Base-by-base conservation (phyloP, 768 basidiomycete genomes). In the Suillus variegatus region DNA sequence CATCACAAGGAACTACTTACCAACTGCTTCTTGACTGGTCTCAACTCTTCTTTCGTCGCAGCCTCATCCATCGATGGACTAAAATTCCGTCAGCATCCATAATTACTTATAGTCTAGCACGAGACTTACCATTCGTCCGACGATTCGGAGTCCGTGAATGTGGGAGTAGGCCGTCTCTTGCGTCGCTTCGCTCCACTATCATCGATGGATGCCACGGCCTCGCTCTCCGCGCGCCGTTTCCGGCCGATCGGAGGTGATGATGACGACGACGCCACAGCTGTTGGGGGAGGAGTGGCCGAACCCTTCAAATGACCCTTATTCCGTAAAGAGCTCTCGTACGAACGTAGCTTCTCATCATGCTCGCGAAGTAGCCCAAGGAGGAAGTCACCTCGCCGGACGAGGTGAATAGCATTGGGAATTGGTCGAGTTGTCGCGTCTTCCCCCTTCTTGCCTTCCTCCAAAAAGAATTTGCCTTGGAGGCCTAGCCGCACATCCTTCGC, bases 371-470 rank as follows among this genome's bases (percentile, higher is more conserved):
- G 82, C 65, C 91, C 82, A 67, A 95, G 82, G 65, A 99, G 86
- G 79, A 95, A 99, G 78, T 99, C 97, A 46, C 96, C 97, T 62
- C 97, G 87, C 60, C 97, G 91, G 49, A 99, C 97, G 57, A 99
- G 90, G 78, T 99, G 97, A 67, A 99, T 98, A 38, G 97, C 94
- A 72, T 96, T 97, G 43, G 97, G 97, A 70, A 97, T 97, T 10
- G 93, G 93, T 72, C 93, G 87, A 69, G 86, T 92, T 18, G 92
- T 84, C 46, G 89, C 79, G 71, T 95, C 92, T 79, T 94, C 92
- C 40, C 89, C 91, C 78, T 97, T 97, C 82, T 98, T 99, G 71
- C 92, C 93, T 76, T 98, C 96, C 75, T 98, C 97, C 61, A 99
- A 84, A 88, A 98, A 99, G 81, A 99, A 97, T 75, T 98, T 98